Percentiles rank a stretch among this genome's conserved stretches.
These are phyloP conservation scores for Eimeria acervulina DNA, from an alignment of 169 alveolate species.

Conservation along the genomic window DNA sequence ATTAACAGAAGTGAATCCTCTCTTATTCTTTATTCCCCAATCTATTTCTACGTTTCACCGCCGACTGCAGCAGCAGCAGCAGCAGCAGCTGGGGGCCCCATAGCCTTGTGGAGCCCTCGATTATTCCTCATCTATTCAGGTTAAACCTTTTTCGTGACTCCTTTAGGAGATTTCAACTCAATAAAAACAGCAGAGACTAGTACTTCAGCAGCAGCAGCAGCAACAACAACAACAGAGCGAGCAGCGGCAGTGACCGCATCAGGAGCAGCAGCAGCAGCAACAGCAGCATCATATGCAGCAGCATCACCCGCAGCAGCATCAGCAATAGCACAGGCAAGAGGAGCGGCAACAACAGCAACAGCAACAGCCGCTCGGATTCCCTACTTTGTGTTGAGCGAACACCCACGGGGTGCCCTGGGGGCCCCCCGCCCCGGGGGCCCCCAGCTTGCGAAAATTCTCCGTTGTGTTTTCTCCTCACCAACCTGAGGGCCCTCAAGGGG, in stretches of 20 bases:
- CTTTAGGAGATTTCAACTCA: not conserved
- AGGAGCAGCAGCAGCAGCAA: not conserved
- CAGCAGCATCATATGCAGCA: not conserved
- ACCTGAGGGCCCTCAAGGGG: conserved; percentile 53
- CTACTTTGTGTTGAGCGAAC: not conserved
- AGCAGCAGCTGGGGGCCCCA: conserved; percentile 11
- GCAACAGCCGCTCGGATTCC: not conserved
- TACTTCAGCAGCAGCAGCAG: not conserved
- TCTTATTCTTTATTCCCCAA: not conserved
- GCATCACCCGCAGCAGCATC: not conserved
- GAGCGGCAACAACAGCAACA: not conserved
- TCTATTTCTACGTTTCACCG: not conserved
- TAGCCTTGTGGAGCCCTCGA: not conserved
- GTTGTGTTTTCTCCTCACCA: not conserved
- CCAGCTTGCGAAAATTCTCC: not conserved
- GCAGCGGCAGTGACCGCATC: conserved; percentile 17
- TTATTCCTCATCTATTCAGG: not conserved
- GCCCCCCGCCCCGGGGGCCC: not conserved
- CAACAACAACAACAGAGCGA: not conserved
- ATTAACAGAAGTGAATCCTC: not conserved
- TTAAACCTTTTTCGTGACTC: not conserved
- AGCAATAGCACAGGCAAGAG: conserved; percentile 7
- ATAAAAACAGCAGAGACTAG: not conserved
- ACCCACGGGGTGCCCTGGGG: not conserved
- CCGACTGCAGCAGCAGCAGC: not conserved